Percentiles rank a stretch among this genome's conserved stretches.
phyloP scores from a whole-genome alignment of 805 yeast genomes.

The Ogataea pini region DNA sequence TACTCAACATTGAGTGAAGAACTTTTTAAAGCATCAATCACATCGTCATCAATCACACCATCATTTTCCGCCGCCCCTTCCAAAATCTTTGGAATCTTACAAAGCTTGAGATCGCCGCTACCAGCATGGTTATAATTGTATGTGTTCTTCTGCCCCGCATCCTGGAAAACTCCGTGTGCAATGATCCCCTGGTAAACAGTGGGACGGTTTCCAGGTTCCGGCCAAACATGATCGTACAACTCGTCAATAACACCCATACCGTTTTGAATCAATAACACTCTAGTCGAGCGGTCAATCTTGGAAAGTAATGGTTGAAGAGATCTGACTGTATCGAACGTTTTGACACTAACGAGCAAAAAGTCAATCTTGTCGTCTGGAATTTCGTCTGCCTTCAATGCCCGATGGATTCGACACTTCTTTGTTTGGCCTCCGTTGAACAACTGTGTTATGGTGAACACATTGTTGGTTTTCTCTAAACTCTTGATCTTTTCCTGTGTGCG shows the following conservation, averaged over 20 bases:
- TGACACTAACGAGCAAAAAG: conserved; percentile 68
- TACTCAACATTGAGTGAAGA: conserved; percentile 33
- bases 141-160: conserved; percentile 27
- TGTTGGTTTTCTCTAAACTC: conserved; percentile 19
- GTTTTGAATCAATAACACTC: conserved; percentile 74
- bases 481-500: conserved; percentile 28
- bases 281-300: conserved; percentile 49
- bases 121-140: conserved; percentile 70
- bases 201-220: conserved; percentile 47
- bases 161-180: conserved; percentile 77
- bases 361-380: conserved; percentile 26
- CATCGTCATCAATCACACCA: conserved; percentile 23
- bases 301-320: conserved; percentile 61
- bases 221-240: conserved; percentile 57
- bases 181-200: conserved; percentile 71
- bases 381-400: conserved; percentile 18
- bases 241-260: conserved; percentile 74
- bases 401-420: conserved; percentile 17
- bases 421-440: conserved; percentile 25
- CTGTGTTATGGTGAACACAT: conserved; percentile 25
- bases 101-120: conserved; percentile 58
- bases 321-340: conserved; percentile 67
- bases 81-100: conserved; percentile 50
- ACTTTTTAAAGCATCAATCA: conserved; percentile 26
- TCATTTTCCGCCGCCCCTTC: conserved; percentile 9